Percentiles rank a stretch among this genome's conserved stretches.
These are phyloP conservation scores for Protomyces pachydermus DNA, from an alignment of 1,139 yeast species.

Conservation along the genomic window DNA sequence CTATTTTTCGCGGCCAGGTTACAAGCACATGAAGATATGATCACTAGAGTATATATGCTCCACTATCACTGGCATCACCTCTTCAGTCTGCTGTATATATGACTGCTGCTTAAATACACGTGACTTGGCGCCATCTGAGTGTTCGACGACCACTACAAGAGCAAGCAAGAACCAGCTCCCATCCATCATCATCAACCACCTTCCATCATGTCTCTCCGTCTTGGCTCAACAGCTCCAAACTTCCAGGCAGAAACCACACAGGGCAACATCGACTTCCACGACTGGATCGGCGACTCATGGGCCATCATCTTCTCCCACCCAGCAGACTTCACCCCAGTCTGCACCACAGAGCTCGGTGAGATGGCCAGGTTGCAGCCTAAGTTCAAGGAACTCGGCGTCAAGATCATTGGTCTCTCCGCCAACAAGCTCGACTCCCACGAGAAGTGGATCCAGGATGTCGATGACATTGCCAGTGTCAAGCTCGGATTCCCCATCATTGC, in stretches of 20 bases:
- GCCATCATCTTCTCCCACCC: slow-evolving; percentile 84
- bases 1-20: too few relatives aligned
- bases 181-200: background rate
- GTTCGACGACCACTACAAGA: too few relatives aligned
- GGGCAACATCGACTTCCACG: slow-evolving; percentile 76
- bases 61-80: too few relatives aligned
- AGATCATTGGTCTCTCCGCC: slow-evolving; percentile 80
- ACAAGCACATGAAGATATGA: too few relatives aligned
- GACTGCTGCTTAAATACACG: too few relatives aligned
- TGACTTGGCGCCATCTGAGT: too few relatives aligned
- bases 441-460: slow-evolving; percentile 81
- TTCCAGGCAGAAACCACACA: slow-evolving; percentile 71
- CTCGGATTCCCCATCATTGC: slow-evolving; percentile 84
- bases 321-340: slow-evolving; percentile 90
- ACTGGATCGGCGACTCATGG: slow-evolving; percentile 77
- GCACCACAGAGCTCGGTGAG: slow-evolving; percentile 92
- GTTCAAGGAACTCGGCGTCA: slow-evolving; percentile 71
- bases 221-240: slow-evolving; percentile 39
- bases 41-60: too few relatives aligned
- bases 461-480: slow-evolving; percentile 62
- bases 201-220: slow-evolving; percentile 10
- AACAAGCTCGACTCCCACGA: slow-evolving; percentile 71
- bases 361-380: slow-evolving; percentile 80
- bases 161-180: background rate
- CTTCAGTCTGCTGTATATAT: too few relatives aligned